Evolutionary conservation across 805 yeast genomes (phyloP), one percentile per base, ranked within the genome.

Genomic region (Zygoascus bituminiphila): DNA sequence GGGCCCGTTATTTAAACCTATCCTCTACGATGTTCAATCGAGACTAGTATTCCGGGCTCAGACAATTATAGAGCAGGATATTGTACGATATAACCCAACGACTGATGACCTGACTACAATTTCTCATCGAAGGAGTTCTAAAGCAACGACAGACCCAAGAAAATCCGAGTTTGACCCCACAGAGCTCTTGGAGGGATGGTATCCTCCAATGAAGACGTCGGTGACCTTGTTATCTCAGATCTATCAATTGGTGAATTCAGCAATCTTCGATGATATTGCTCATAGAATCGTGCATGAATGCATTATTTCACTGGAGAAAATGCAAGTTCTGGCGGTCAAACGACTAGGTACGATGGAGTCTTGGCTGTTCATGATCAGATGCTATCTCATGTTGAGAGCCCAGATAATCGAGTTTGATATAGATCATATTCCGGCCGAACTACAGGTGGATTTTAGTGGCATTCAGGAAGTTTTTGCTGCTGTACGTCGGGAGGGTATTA

Each of bases 251-350:
- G 76, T 91, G 33, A 82, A 82, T 54, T 79, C 89, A 1, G 44
- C 55, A 10, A 84, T 88, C 1, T 91, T 89, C 66, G 95, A 88
- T 62, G 95, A 87, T 59, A 67, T 89, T 54, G 95, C 96, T 0
- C 95, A 88, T 62, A 79, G 84, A 49, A 81, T 88, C 46, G 84
- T 91, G 3, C 96, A 86, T 60, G 76, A 83, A 40, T 82, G 93
- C 57, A 76, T 88, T 33, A 58, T 67, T 14, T 78, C 93, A 5
- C 65, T 88, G 56, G 75, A 76, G 48, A 65, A 68, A 14, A 82
- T 84, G 10, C 74, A 74, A 54, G 66, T 70, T 3, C 57, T 76
- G 21, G 72, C 78, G 5, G 56, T 63, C 31, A 56, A 69, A 5
- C 66, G 73, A 54, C 65, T 75, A 23, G 85, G 87, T 0, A 57